phyloP scores from a whole-genome alignment of 2,329 filamentous ascomycete species.

The Alternaria hordeiaustralica region DNA sequence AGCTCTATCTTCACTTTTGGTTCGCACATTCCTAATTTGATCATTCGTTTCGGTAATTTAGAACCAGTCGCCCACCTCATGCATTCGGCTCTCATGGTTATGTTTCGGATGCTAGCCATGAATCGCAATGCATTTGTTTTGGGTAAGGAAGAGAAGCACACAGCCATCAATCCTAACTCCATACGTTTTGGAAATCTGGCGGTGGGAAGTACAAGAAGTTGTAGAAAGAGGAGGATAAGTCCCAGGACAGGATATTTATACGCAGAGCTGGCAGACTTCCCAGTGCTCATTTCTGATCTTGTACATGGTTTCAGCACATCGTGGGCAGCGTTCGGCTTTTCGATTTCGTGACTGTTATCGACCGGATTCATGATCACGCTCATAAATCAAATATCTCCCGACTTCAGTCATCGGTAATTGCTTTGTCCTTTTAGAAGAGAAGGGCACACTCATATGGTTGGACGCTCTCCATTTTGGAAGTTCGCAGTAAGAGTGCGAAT shows the following conservation, averaged over 20 bases:
- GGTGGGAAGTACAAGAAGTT: not conserved
- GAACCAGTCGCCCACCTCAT: not conserved
- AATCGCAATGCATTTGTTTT: not conserved
- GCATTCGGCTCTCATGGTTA: not conserved
- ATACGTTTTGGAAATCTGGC: not conserved
- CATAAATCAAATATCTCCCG: not conserved
- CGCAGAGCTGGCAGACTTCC: too few species aligned
- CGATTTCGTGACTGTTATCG: not conserved
- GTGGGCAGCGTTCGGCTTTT: not conserved
- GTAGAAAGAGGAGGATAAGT: not conserved
- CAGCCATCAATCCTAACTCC: not conserved
- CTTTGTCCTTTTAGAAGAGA: not conserved
- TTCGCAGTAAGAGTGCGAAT: not conserved
- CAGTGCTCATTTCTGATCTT: too few species aligned
- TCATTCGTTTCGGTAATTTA: rapidly evolving
- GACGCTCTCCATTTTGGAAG: rapidly evolving
- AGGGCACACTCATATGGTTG: not conserved
- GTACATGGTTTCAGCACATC: not conserved
- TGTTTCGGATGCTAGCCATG: not conserved
- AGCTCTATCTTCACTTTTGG: rapidly evolving
- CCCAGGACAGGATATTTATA: not conserved
- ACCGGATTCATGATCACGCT: not conserved
- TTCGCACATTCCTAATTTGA: rapidly evolving
- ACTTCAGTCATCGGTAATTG: too few species aligned
- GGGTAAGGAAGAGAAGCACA: not conserved